phyloP scores from a whole-genome alignment of 208 protist species.

The Sergeia podlipaevii region DNA sequence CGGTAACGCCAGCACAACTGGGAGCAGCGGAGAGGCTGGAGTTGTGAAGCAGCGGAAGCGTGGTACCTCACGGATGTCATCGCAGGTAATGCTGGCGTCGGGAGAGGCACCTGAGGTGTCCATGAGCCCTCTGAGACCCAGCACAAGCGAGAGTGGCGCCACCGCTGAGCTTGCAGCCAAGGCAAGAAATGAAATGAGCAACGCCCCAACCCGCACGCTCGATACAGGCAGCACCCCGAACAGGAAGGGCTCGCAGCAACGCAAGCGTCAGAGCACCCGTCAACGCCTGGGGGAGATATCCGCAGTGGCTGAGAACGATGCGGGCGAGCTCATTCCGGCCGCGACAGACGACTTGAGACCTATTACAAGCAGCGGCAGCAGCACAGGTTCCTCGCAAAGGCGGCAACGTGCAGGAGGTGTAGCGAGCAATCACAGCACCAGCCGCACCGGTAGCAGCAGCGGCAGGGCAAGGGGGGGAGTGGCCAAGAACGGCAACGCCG shows the following conservation, averaged over 20 bases:
- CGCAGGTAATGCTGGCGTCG: conserved; percentile 9
- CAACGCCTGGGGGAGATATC: conserved; percentile 16
- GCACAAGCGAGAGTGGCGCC: not conserved
- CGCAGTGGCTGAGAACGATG: conserved; percentile 10
- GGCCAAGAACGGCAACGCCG: conserved; percentile 12
- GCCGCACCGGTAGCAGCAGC: not conserved
- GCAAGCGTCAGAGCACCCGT: not conserved
- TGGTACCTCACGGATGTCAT: conserved; percentile 8
- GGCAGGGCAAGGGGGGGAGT: not conserved
- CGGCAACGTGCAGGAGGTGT: not conserved
- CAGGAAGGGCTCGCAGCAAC: not conserved
- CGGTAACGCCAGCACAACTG: not conserved
- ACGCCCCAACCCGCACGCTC: not conserved
- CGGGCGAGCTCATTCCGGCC: conserved; percentile 8
- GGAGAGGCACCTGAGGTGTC: conserved; percentile 24
- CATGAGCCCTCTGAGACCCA: conserved; percentile 19
- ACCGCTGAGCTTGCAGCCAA: too few relatives aligned
- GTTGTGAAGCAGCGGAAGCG: conserved; percentile 19
- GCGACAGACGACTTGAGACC: conserved; percentile 1
- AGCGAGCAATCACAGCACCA: not conserved
- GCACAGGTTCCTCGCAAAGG: not conserved
- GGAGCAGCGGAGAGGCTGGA: conserved; percentile 5
- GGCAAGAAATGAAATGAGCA: too few relatives aligned
- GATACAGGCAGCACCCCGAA: conserved; percentile 4
- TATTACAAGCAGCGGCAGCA: not conserved